A percentile compares a stretch with the other conserved stretches of the same genome.
Evolutionary conservation across 1,284 basidiomycete genomes (phyloP).

Genomic region (Ganoderma boninense): DNA sequence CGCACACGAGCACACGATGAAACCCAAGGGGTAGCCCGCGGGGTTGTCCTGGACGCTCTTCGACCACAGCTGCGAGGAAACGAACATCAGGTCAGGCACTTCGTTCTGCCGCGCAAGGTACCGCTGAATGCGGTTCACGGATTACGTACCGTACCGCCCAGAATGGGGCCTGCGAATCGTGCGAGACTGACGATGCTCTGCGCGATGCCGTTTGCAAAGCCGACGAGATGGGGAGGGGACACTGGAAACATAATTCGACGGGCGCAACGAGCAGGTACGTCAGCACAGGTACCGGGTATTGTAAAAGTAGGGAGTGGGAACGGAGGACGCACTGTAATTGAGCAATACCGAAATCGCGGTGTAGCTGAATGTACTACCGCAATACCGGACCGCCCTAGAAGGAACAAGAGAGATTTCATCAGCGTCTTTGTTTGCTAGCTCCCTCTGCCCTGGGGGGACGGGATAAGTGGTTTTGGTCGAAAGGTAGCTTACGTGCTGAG

Average conservation of each 20-base stretch:
- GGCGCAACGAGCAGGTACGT: background rate
- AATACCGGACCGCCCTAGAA: constrained; percentile 74
- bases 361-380: constrained; percentile 80
- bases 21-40: constrained; percentile 76
- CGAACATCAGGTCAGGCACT: constrained; percentile 10
- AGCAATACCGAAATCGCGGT: constrained; percentile 81
- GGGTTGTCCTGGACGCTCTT: constrained; percentile 73
- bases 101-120: background rate
- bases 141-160: constrained; percentile 77
- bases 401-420: background rate
- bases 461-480: background rate
- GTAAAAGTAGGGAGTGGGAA: background rate
- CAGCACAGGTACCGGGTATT: background rate
- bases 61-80: constrained; percentile 71
- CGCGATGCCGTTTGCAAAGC: constrained; percentile 82
- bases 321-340: constrained; percentile 72
- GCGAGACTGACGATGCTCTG: constrained; percentile 87
- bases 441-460: background rate
- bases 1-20: constrained; percentile 68
- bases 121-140: constrained; percentile 8
- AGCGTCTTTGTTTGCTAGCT: background rate
- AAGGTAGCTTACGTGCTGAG: constrained; percentile 71
- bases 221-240: constrained; percentile 81
- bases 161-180: constrained; percentile 78
- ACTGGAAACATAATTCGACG: constrained; percentile 52